Conservation (phyloP, 108 stramenopile genomes). For the Heterococcus sp. region DNA sequence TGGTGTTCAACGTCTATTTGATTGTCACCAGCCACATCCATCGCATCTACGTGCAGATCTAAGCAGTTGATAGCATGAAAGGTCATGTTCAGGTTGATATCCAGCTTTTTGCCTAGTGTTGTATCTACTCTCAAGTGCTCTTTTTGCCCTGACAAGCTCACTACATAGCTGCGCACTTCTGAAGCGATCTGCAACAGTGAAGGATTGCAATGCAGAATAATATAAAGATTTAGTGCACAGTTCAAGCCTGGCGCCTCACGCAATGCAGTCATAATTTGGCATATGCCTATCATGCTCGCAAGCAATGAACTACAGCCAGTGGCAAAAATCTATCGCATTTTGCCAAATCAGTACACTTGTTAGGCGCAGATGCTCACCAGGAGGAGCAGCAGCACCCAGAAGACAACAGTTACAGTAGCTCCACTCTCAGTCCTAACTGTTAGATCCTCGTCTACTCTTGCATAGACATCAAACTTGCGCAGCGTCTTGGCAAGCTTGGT, state of each 20-base stretch:
- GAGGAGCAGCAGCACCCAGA: constrained; percentile 39
- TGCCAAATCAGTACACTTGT: too few relatives aligned
- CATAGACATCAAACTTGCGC: constrained; percentile 12
- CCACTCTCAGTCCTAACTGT: constrained; percentile 27
- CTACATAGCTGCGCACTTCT: neutral
- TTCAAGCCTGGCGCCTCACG: too few relatives aligned
- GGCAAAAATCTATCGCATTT: too few relatives aligned
- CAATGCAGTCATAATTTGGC: too few relatives aligned
- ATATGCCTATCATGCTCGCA: too few relatives aligned
- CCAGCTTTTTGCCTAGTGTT: constrained; percentile 74
- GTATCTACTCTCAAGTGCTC: constrained; percentile 49
- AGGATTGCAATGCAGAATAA: too few relatives aligned
- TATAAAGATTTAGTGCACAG: too few relatives aligned
- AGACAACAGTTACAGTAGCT: constrained; percentile 20
- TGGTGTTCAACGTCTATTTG: constrained; percentile 81
- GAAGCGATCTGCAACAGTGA: neutral
- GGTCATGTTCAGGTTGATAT: constrained; percentile 88
- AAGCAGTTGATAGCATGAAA: constrained; percentile 84
- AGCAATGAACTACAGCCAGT: too few relatives aligned
- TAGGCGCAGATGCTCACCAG: too few relatives aligned
- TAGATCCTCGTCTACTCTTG: constrained; percentile 27
- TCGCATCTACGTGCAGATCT: constrained; percentile 92
- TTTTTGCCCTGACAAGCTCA: neutral
- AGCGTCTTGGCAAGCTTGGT: constrained; percentile 1
- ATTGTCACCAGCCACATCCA: constrained; percentile 97